These are phyloP conservation scores for Wickerhamiella sorbophila DNA, from an alignment of 805 yeast species.

Conservation along the genomic window DNA sequence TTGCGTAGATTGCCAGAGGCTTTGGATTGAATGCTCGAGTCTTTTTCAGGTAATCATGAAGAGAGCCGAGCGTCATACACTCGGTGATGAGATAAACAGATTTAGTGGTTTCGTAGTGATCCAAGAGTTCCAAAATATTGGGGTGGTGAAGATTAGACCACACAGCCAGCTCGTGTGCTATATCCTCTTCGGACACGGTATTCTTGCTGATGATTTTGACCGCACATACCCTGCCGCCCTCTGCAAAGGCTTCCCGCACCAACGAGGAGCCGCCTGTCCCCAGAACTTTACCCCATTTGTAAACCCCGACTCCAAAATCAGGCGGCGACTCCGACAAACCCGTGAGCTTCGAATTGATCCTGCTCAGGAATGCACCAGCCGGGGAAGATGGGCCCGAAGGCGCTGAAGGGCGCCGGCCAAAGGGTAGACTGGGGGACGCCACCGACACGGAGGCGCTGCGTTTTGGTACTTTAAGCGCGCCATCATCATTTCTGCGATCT, in stretches of 20 bases:
- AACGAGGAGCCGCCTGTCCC: conserved; percentile 10
- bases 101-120: conserved; percentile 42
- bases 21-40: background rate
- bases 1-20: conserved; percentile 17
- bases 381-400: conserved; percentile 4
- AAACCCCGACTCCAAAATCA: background rate
- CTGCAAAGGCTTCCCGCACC: conserved; percentile 5
- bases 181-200: conserved; percentile 34
- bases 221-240: conserved; percentile 28
- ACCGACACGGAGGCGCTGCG: background rate
- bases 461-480: background rate
- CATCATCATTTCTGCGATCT: background rate
- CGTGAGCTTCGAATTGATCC: conserved; percentile 7
- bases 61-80: conserved; percentile 58
- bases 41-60: conserved; percentile 37
- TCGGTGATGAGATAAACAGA: conserved; percentile 63
- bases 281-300: conserved; percentile 7
- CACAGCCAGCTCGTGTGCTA: conserved; percentile 54
- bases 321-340: background rate
- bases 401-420: background rate
- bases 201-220: conserved; percentile 40
- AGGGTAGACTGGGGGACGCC: background rate
- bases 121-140: conserved; percentile 47
- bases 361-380: conserved; percentile 3
- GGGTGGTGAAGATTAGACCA: conserved; percentile 62